Percentiles rank a stretch among this genome's conserved stretches.
Conservation (phyloP, 169 alveolate species). For the Babesia gibsoni region DNA sequence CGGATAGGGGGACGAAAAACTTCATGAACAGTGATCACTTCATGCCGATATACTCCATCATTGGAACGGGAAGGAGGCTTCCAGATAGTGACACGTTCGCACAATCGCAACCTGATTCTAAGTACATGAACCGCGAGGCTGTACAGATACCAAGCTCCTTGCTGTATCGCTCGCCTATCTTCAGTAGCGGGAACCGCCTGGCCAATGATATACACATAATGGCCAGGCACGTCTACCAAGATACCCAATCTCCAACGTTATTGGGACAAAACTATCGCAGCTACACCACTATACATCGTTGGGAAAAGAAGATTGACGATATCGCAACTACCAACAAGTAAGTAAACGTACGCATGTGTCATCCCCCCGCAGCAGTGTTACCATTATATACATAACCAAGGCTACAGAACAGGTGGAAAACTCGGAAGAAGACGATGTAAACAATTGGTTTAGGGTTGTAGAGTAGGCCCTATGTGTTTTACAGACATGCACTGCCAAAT, state of each 20-base stretch:
- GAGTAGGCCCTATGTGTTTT: not conserved
- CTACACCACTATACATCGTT: conserved; percentile 45
- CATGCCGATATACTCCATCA: conserved; percentile 17
- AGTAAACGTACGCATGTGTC: not conserved
- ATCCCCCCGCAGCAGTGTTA: conserved; percentile 5
- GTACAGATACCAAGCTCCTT: conserved; percentile 31
- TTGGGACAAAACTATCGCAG: conserved; percentile 41
- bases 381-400: conserved; percentile 9
- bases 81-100: conserved; percentile 1
- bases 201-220: conserved; percentile 48
- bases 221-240: conserved; percentile 56
- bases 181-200: conserved; percentile 37
- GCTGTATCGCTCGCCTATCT: conserved; percentile 55
- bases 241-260: not conserved
- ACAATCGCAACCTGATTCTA: conserved; percentile 20
- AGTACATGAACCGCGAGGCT: conserved; percentile 44
- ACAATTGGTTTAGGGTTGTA: conserved; percentile 6
- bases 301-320: conserved; percentile 25
- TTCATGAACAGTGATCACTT: conserved; percentile 29
- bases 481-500: not conserved
- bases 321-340: not conserved
- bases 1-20: conserved; percentile 39
- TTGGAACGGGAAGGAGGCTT: conserved; percentile 1
- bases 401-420: not conserved
- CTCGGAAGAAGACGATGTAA: not conserved